Evolutionary conservation across 768 basidiomycete species (phyloP).

Genomic region (Russula ochroleuca): DNA sequence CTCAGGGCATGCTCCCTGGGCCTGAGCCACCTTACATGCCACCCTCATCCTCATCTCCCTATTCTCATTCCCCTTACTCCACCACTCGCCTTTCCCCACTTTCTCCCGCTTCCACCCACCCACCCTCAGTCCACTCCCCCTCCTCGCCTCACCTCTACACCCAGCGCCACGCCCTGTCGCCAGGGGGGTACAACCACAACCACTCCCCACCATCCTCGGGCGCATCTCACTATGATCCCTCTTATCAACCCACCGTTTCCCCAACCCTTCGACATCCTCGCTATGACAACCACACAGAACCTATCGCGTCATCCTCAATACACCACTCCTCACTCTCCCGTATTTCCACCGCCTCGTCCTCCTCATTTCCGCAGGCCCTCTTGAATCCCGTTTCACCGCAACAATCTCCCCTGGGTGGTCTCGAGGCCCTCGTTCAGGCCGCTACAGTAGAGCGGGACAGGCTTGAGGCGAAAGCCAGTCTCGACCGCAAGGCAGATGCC

Average conservation of each 20-base stretch:
- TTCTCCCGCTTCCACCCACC: slow-evolving; percentile 14
- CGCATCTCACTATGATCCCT: slow-evolving; percentile 10
- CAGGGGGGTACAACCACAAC: slow-evolving; percentile 10
- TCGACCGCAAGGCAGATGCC: slow-evolving; percentile 4
- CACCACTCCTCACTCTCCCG: slow-evolving; percentile 20
- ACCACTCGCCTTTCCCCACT: slow-evolving; percentile 17
- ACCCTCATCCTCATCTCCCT: slow-evolving; percentile 16
- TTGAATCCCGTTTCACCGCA: slow-evolving; percentile 30
- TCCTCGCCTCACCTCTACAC: slow-evolving; percentile 19
- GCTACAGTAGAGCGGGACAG: slow-evolving; percentile 62
- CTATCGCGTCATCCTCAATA: slow-evolving; percentile 10
- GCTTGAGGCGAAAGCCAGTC: slow-evolving; percentile 36
- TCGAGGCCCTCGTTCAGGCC: slow-evolving; percentile 68
- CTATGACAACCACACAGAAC: slow-evolving; percentile 14
- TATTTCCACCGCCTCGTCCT: slow-evolving; percentile 15
- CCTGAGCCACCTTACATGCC: slow-evolving; percentile 6
- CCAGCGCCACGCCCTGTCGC: slow-evolving; percentile 11
- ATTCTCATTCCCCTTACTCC: slow-evolving; percentile 19
- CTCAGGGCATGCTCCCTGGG: slow-evolving; percentile 1
- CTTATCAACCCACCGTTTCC: slow-evolving; percentile 13
- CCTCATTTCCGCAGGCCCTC: slow-evolving; percentile 27
- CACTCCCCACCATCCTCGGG: slow-evolving; percentile 9
- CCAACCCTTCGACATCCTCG: slow-evolving; percentile 15
- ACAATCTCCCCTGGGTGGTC: slow-evolving; percentile 34
- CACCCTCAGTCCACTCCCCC: slow-evolving; percentile 19